Evolutionary conservation across 2,329 filamentous ascomycete genomes (phyloP).

Genomic region (Beauveria scarabaeidicola): DNA sequence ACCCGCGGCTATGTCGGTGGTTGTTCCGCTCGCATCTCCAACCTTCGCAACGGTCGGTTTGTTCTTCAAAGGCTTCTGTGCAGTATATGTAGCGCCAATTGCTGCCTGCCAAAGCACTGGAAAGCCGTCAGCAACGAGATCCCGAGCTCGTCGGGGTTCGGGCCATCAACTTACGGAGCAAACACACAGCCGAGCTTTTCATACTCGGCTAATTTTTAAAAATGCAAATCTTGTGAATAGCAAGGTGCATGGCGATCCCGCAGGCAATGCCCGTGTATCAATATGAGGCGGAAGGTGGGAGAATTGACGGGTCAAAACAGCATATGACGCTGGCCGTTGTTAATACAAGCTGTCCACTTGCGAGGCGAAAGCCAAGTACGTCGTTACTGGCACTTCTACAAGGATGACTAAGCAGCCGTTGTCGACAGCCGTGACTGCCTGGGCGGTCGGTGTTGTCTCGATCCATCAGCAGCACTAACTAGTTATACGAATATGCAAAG

Average conservation of each 20-base stretch:
- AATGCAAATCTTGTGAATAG: background rate
- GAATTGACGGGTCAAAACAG: background rate
- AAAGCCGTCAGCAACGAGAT: constrained; percentile 17
- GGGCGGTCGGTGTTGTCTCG: too few relatives aligned
- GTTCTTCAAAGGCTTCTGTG: constrained; percentile 28
- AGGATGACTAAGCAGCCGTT: constrained; percentile 4
- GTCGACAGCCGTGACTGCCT: background rate
- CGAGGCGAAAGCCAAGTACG: background rate
- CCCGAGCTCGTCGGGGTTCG: background rate
- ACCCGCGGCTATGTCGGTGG: constrained; percentile 23
- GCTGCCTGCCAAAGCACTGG: constrained; percentile 41
- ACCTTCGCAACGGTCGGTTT: constrained; percentile 23
- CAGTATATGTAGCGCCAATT: constrained; percentile 29
- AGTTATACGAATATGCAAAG: too few relatives aligned
- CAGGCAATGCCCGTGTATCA: background rate
- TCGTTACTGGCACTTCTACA: background rate
- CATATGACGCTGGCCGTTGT: background rate
- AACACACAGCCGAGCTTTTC: constrained; percentile 24
- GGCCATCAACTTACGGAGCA: constrained; percentile 32
- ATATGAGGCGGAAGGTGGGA: background rate
- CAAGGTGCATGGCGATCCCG: constrained; percentile 4
- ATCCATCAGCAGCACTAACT: too few relatives aligned
- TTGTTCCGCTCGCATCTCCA: constrained; percentile 24
- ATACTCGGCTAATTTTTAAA: constrained; percentile 6
- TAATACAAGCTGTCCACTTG: constrained; percentile 11